Evolutionary conservation across 2,329 filamentous ascomycete species (phyloP), one percentile per base, ranked within the genome.

Genomic region (Lojkania enalia): DNA sequence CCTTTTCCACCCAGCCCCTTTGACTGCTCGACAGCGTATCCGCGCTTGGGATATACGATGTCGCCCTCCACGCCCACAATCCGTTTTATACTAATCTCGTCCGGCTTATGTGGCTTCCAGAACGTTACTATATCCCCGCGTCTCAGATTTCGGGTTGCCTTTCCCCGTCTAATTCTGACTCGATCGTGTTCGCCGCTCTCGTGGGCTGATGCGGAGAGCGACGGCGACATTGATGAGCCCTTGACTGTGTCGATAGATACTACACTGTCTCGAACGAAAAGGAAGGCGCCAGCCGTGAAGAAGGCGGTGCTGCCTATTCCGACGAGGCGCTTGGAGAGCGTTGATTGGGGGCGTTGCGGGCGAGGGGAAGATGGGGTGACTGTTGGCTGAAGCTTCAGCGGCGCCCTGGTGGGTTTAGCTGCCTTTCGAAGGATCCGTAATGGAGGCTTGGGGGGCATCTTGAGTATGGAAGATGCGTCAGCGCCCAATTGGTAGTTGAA

Each of bases 61-160:
- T 97, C 92, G 7, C 91, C 90, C 40, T 86, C 85, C 3, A 96
- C 62, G 0, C 82, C 94, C 19, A 96, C 77, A 9, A 99, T 80
- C 30, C 94, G 79, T 74, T 99, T 99, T 23, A 96, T 82, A 0
- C 83, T 83, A 31, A 85, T 74, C 16, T 80, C 76, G 20, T 88
- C 82, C 0, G 90, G 87, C 48, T 86, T 79, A 12, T 78, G 72
- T 0, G 91, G 90, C 29, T 70, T 67, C 60, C 63, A 68, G 48
- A 77, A 74, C 20, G 67, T 67, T 0, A 78, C 69, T 0, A 77
- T 49, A 44, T 77, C 75, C 18, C 75, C 75, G 32, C 73, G 57
- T 39, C 65, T 42, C 1, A 77, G 45, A 12, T 64, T 46, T 3
- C 46, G 25, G 4, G 55, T 20, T 42, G 48, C 2, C 49, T 44